Conservation (phyloP, 768 basidiomycete genomes). For the Pluteus cervinus region DNA sequence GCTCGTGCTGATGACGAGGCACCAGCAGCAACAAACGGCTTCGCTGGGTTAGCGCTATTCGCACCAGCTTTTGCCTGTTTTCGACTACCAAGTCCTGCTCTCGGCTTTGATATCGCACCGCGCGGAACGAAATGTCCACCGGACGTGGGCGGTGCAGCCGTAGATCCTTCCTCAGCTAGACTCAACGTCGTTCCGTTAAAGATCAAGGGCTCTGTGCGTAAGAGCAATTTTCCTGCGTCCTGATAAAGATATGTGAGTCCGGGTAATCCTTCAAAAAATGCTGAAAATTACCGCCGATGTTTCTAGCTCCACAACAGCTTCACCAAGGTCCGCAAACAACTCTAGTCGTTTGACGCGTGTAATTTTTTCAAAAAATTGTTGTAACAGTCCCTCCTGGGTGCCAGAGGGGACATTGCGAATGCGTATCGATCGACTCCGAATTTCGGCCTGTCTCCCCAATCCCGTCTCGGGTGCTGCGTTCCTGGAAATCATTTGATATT, state of each 20-base stretch:
- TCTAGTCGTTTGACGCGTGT: slow-evolving; percentile 67
- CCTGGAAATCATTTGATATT: slow-evolving; percentile 17
- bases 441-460: slow-evolving; percentile 47
- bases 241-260: slow-evolving; percentile 20
- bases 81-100: slow-evolving; percentile 62
- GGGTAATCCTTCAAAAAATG: neutral
- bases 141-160: slow-evolving; percentile 28
- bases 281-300: slow-evolving; percentile 51
- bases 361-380: slow-evolving; percentile 83
- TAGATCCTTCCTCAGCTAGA: slow-evolving; percentile 48
- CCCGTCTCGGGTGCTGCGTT: slow-evolving; percentile 47
- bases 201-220: slow-evolving; percentile 64
- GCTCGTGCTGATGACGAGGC: slow-evolving; percentile 15
- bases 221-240: slow-evolving; percentile 80
- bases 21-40: slow-evolving; percentile 9
- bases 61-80: slow-evolving; percentile 29
- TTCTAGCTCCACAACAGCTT: slow-evolving; percentile 63
- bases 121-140: slow-evolving; percentile 62
- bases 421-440: slow-evolving; percentile 66
- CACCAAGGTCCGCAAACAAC: slow-evolving; percentile 53
- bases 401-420: slow-evolving; percentile 67
- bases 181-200: slow-evolving; percentile 59
- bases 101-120: slow-evolving; percentile 53
- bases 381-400: slow-evolving; percentile 87
- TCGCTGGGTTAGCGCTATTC: slow-evolving; percentile 4